A percentile compares a stretch with the other conserved stretches of the same genome.
phyloP scores from a whole-genome alignment of 441 rosid species.

The Daphne laureola region DNA sequence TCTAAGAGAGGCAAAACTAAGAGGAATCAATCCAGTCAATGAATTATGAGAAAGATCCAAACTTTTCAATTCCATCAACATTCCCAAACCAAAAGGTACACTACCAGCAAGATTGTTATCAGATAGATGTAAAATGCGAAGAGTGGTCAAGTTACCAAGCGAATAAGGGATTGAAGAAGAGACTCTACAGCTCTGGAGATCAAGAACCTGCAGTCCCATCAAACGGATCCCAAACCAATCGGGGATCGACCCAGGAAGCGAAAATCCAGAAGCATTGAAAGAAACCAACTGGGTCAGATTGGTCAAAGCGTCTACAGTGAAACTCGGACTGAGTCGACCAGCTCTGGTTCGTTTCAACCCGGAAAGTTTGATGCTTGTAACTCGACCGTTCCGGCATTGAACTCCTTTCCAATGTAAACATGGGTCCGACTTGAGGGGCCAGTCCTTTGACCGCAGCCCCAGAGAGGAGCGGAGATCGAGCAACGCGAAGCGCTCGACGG shows the following conservation, averaged over 20 bases:
- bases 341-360: slow-evolving; percentile 43
- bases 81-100: slow-evolving; percentile 26
- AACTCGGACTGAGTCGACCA: slow-evolving; percentile 38
- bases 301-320: slow-evolving; percentile 39
- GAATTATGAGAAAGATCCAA: slow-evolving; percentile 47
- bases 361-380: slow-evolving; percentile 34
- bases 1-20: slow-evolving; percentile 25
- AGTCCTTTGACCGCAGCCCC: slow-evolving; percentile 41
- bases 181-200: slow-evolving; percentile 47
- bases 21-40: slow-evolving; percentile 38
- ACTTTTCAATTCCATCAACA: slow-evolving; percentile 22
- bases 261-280: slow-evolving; percentile 57
- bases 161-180: slow-evolving; percentile 33
- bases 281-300: slow-evolving; percentile 38
- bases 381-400: slow-evolving; percentile 33
- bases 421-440: slow-evolving; percentile 52
- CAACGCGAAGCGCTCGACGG: slow-evolving; percentile 35
- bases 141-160: slow-evolving; percentile 26
- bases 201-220: slow-evolving; percentile 37
- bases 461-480: slow-evolving; percentile 49
- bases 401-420: slow-evolving; percentile 52
- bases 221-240: slow-evolving; percentile 34
- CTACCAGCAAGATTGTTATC: slow-evolving; percentile 36
- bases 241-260: slow-evolving; percentile 51
- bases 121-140: slow-evolving; percentile 26